A percentile compares a stretch with the other conserved stretches of the same genome.
Evolutionary conservation across 139 green algal species (phyloP).

Genomic region (Micromonas commoda): DNA sequence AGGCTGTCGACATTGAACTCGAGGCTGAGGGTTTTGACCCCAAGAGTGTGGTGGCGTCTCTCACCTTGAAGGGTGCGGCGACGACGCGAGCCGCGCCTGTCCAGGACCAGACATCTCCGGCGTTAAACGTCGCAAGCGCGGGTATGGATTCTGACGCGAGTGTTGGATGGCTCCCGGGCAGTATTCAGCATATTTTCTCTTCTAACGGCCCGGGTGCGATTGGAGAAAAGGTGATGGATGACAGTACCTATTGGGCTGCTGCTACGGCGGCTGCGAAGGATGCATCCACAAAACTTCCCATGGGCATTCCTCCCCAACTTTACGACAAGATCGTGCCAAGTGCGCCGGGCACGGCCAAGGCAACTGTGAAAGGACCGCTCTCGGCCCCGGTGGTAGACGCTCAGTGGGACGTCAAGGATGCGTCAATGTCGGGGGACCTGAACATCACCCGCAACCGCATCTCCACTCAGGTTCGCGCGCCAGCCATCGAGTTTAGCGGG

Average conservation of each 20-base stretch:
- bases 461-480: not conserved
- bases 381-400: not conserved
- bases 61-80: not conserved
- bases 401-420: not conserved
- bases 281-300: no score
- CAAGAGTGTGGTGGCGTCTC: not conserved
- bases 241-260: no score
- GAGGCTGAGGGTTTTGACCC: constrained; percentile 38
- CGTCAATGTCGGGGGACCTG: not conserved
- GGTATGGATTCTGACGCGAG: not conserved
- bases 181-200: not conserved
- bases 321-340: constrained; percentile 1
- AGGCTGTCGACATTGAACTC: constrained; percentile 63
- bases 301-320: not conserved
- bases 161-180: not conserved
- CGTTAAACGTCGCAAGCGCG: no score
- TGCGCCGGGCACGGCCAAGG: not conserved
- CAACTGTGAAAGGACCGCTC: not conserved
- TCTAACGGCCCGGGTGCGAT: no score
- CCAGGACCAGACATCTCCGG: no score
- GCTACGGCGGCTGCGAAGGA: no score
- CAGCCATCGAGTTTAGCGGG: not conserved
- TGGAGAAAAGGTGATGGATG: no score
- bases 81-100: no score
- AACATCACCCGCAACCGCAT: constrained; percentile 2